Conservation (phyloP, 2,329 filamentous ascomycete genomes). For the Hymenoscyphus albidus region DNA sequence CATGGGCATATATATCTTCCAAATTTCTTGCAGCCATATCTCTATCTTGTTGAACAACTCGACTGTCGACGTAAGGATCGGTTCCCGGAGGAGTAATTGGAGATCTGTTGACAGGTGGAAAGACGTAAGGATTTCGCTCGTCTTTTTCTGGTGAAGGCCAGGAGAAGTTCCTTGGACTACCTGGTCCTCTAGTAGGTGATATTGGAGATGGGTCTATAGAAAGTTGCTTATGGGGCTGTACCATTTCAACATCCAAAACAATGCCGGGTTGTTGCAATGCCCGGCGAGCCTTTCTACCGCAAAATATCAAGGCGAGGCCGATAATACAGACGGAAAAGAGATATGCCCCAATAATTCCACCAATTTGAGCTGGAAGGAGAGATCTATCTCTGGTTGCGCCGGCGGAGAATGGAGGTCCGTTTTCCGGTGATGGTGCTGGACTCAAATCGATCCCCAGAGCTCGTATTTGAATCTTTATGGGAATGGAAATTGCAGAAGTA, state of each 20-base stretch:
- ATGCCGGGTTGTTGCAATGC: constrained; percentile 23
- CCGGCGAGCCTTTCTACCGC: constrained; percentile 52
- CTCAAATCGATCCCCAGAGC: constrained; percentile 44
- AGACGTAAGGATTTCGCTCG: constrained; percentile 42
- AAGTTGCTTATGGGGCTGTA: constrained; percentile 43
- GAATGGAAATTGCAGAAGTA: constrained; percentile 22
- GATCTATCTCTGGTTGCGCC: constrained; percentile 56
- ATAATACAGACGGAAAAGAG: constrained; percentile 71
- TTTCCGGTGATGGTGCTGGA: constrained; percentile 56
- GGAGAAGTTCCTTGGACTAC: constrained; percentile 43
- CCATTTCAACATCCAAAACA: constrained; percentile 33
- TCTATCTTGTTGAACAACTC: constrained; percentile 70
- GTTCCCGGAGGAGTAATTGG: constrained; percentile 33
- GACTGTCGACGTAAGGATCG: constrained; percentile 71
- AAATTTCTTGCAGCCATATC: constrained; percentile 76
- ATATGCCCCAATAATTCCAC: constrained; percentile 81
- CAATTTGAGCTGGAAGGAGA: constrained; percentile 76
- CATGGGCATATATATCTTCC: constrained; percentile 85
- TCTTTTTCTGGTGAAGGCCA: constrained; percentile 45
- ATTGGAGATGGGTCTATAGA: constrained; percentile 22
- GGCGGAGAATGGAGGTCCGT: constrained; percentile 57
- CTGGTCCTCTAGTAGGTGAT: constrained; percentile 32
- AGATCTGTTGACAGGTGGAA: constrained; percentile 40
- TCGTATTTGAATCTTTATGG: constrained; percentile 23
- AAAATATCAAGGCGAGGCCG: constrained; percentile 59